A percentile compares a stretch with the other conserved stretches of the same genome.
Evolutionary conservation across 192 early-diverging fungal species (phyloP).

Genomic region (Coemansia sp.): DNA sequence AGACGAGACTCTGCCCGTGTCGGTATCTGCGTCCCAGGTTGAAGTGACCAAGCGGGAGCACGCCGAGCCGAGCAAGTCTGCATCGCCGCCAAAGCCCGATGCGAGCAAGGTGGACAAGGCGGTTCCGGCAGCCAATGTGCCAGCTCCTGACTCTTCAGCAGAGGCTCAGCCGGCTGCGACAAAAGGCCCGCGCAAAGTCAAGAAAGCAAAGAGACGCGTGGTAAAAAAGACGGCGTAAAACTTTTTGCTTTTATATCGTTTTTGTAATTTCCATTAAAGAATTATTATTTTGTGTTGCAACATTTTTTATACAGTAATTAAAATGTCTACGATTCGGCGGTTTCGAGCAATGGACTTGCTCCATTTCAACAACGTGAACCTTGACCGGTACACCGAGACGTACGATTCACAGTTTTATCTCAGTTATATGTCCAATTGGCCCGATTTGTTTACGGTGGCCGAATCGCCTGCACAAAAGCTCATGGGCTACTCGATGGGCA

Average conservation of each 20-base stretch:
- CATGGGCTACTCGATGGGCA: conserved; percentile 95
- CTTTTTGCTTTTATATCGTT: background rate
- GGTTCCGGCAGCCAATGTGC: conserved; percentile 12
- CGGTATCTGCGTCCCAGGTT: background rate
- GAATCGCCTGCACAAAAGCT: conserved; percentile 64
- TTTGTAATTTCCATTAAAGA: conserved; percentile 6
- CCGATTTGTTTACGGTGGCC: conserved; percentile 86
- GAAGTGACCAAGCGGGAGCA: conserved; percentile 12
- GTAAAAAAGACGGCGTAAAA: conserved; percentile 31
- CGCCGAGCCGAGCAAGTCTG: conserved; percentile 8
- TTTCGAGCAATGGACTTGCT: conserved; percentile 93
- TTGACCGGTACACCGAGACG: conserved; percentile 93
- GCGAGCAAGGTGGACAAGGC: conserved; percentile 14
- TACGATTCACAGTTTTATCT: conserved; percentile 96
- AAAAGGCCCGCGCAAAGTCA: conserved; percentile 44
- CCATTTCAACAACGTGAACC: conserved; percentile 91
- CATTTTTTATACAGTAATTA: conserved; percentile 1
- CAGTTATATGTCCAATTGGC: conserved; percentile 89
- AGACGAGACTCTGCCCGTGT: conserved; percentile 9
- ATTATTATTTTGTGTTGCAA: too few species aligned
- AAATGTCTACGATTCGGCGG: conserved; percentile 51
- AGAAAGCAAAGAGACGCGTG: conserved; percentile 42
- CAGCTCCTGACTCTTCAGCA: conserved; percentile 12
- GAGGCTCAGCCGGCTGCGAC: background rate
- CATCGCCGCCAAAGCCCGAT: conserved; percentile 4